These are phyloP conservation scores for Candida ovalis DNA, from an alignment of 805 yeast genomes.

Conservation along the genomic window DNA sequence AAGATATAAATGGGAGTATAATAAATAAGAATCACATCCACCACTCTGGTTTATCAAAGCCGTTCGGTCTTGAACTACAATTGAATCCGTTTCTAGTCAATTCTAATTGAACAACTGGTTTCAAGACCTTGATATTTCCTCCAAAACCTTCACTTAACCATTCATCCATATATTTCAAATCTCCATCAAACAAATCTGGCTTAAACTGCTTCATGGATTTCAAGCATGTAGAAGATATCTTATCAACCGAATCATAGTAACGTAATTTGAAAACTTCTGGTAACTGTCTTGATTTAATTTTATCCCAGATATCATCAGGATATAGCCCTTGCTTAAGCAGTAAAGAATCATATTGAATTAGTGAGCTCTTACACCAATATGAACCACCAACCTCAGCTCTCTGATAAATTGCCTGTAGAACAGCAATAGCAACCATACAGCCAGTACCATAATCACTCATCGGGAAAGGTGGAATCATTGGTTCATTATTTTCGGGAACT, in stretches of 20 bases:
- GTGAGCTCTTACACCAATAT: conserved; percentile 30
- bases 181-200: conserved; percentile 29
- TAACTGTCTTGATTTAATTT: conserved; percentile 15
- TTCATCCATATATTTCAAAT: conserved; percentile 27
- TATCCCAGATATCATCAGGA: conserved; percentile 21
- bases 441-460: conserved; percentile 37
- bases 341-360: conserved; percentile 31
- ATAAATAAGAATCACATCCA: conserved; percentile 5
- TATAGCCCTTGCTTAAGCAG: conserved; percentile 28
- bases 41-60: conserved; percentile 24
- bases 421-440: conserved; percentile 32
- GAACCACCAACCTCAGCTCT: conserved; percentile 30
- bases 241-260: conserved; percentile 20
- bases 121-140: conserved; percentile 14
- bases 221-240: conserved; percentile 20
- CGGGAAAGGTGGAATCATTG: conserved; percentile 35
- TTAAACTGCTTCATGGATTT: conserved; percentile 20
- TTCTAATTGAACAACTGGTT: conserved; percentile 17
- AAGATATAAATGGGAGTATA: not conserved
- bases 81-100: conserved; percentile 22
- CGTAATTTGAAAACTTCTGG: conserved; percentile 18
- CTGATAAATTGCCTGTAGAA: conserved; percentile 27
- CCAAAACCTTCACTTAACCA: conserved; percentile 16
- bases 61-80: conserved; percentile 22
- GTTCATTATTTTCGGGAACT: conserved; percentile 25